Evolutionary conservation across 192 early-diverging fungal species (phyloP), one percentile per base, ranked within the genome.

Genomic region (Rhizophagus sp.): DNA sequence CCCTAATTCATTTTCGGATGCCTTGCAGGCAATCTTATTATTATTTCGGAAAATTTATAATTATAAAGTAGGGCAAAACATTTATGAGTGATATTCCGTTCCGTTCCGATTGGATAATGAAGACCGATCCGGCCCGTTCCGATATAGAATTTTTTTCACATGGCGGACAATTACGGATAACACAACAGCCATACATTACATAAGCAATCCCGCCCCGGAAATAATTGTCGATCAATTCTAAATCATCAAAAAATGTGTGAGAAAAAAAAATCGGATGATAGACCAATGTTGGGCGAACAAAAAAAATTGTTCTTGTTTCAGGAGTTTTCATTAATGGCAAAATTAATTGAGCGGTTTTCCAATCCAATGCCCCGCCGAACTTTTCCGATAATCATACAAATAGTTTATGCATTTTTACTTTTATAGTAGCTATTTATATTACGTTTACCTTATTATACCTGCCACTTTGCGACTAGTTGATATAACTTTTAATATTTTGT

Each of bases 341-440:
- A 57, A 17, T 57, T 57, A 47, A 47, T 57, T n/a, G 15, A 57
- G 22, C 52, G 17, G 17, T 19, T 57, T 30, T 57, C 19, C 2
- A 65, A 65, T 66, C 30, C 13, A 66, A 33, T 2, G 3, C 30
- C 3, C 27, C 64, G 64, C 64, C 64, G 64, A 66, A 30, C 64
- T 66, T 66, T 66, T 66, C 64, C 64, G 64, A 66, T 27, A 66
- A 25, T 66, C 52, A 57, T 57, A 22, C 15, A 30, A 57, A 57
- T 5, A 44, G 7, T 9, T 57, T 19, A 19, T 57, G 17, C 5
- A 19, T 19, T 17, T 57, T 19, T 57, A 57, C 52, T 57, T 57
- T 57, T 57, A 57, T 57, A 57, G 52, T 57, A 57, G 13, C 4
- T 57, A 57, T 57, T 57, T 57, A 57, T 57, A 57, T 57, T 57